Evolutionary conservation across 1,284 basidiomycete genomes (phyloP).

Genomic region (Austroboletus rostrupii): DNA sequence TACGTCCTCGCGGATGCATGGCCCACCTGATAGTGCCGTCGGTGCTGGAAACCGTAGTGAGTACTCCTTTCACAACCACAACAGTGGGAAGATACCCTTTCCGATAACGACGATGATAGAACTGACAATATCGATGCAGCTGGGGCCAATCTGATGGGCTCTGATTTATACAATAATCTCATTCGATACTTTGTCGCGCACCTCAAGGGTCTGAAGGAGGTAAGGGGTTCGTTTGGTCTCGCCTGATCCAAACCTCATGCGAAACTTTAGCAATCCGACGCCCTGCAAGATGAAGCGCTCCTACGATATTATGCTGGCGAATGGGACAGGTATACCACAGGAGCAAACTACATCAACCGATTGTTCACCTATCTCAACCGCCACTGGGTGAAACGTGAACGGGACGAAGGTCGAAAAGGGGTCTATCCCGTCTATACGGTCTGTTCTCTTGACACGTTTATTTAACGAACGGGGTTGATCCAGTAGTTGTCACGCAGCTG

Average conservation of each 20-base stretch:
- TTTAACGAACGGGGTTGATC: slow-evolving; percentile 6
- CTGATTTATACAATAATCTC: slow-evolving; percentile 90
- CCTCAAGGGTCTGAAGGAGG: slow-evolving; percentile 64
- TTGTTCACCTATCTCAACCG: slow-evolving; percentile 97
- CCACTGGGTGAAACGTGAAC: slow-evolving; percentile 98
- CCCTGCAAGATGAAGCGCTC: slow-evolving; percentile 81
- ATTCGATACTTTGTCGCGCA: slow-evolving; percentile 82
- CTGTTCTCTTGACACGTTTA: slow-evolving; percentile 31
- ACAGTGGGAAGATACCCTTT: slow-evolving; percentile 16
- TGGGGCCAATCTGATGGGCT: slow-evolving; percentile 92
- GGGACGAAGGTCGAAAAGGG: slow-evolving; percentile 95
- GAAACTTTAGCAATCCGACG: slow-evolving; percentile 63
- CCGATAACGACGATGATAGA: slow-evolving; percentile 18
- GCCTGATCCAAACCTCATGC: slow-evolving; percentile 4
- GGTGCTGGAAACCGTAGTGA: slow-evolving; percentile 57
- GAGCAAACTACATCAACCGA: slow-evolving; percentile 94
- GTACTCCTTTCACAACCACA: slow-evolving; percentile 23
- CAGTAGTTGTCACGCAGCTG: slow-evolving; percentile 48
- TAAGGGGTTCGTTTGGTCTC: slow-evolving; percentile 35
- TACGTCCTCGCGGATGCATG: slow-evolving; percentile 84
- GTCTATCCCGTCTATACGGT: slow-evolving; percentile 97
- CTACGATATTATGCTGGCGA: slow-evolving; percentile 89
- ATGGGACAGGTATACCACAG: slow-evolving; percentile 96
- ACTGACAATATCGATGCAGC: slow-evolving; percentile 42
- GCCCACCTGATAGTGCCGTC: slow-evolving; percentile 43